A percentile compares a stretch with the other conserved stretches of the same genome.
Conservation (phyloP, 352 stramenopile genomes). For the Sclerospora graminicola region DNA sequence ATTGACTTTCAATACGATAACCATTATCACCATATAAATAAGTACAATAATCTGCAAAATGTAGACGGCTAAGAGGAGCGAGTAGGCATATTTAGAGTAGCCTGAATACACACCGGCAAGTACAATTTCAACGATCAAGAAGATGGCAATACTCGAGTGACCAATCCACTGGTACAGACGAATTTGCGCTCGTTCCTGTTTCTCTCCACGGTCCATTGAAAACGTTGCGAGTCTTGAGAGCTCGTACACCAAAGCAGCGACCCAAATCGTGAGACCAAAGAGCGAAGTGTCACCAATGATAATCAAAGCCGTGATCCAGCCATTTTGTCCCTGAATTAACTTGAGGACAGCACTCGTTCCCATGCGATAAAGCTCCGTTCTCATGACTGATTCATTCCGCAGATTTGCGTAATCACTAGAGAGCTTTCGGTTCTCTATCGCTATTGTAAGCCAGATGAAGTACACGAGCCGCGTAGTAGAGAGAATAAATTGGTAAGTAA, state of each 20-base stretch:
- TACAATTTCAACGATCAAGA: constrained; percentile 11
- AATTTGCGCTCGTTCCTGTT: constrained; percentile 23
- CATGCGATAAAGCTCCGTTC: constrained; percentile 20
- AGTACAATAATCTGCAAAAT: constrained; percentile 20
- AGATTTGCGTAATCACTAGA: constrained; percentile 2
- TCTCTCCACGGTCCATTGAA: constrained; percentile 29
- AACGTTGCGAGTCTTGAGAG: constrained; percentile 23
- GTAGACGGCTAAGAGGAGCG: constrained; percentile 16
- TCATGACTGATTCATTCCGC: constrained; percentile 4
- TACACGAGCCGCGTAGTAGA: constrained; percentile 8
- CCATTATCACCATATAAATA: constrained; percentile 20
- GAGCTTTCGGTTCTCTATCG: background rate
- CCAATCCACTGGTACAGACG: constrained; percentile 18
- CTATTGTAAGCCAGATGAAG: constrained; percentile 16
- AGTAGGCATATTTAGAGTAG: constrained; percentile 24
- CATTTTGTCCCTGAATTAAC: constrained; percentile 8
- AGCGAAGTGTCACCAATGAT: constrained; percentile 19
- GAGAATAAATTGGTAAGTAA: constrained; percentile 19
- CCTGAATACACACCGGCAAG: constrained; percentile 13
- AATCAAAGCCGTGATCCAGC: constrained; percentile 20
- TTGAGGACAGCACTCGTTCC: constrained; percentile 20
- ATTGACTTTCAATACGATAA: constrained; percentile 23
- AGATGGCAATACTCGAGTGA: constrained; percentile 13
- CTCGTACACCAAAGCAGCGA: constrained; percentile 32
- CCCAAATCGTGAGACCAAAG: constrained; percentile 26